phyloP scores from a whole-genome alignment of 441 rosid genomes.

The Capsella rubella region DNA sequence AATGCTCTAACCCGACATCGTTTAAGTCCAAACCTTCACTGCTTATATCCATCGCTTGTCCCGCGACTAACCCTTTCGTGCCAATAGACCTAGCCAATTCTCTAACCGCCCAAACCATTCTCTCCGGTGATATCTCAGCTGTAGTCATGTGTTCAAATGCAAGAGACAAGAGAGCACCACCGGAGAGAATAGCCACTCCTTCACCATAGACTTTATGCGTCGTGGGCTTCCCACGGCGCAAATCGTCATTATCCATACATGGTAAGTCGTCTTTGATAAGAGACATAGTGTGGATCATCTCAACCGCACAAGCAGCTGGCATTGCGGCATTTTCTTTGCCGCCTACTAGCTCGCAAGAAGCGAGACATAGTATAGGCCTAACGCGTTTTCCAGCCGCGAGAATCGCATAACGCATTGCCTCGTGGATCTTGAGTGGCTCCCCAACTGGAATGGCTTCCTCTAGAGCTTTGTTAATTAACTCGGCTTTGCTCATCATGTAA shows the following conservation, averaged over 20 bases:
- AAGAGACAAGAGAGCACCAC: slow-evolving; percentile 82
- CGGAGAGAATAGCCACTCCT: slow-evolving; percentile 81
- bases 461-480: slow-evolving; percentile 65
- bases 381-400: slow-evolving; percentile 85
- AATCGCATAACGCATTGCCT: slow-evolving; percentile 85
- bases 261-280: slow-evolving; percentile 85
- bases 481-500: slow-evolving; percentile 65
- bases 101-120: slow-evolving; percentile 64
- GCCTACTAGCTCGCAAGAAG: slow-evolving; percentile 79
- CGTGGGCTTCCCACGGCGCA: slow-evolving; percentile 86
- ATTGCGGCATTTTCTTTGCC: slow-evolving; percentile 65
- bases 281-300: slow-evolving; percentile 92
- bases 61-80: slow-evolving; percentile 79
- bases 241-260: slow-evolving; percentile 87
- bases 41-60: slow-evolving; percentile 81
- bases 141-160: slow-evolving; percentile 80
- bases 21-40: slow-evolving; percentile 61
- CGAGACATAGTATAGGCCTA: slow-evolving; percentile 72
- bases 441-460: slow-evolving; percentile 65
- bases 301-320: slow-evolving; percentile 86
- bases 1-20: slow-evolving; percentile 62
- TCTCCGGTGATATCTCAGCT: slow-evolving; percentile 55
- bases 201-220: slow-evolving; percentile 85
- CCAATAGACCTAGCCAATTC: slow-evolving; percentile 83
- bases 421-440: slow-evolving; percentile 71